These are phyloP conservation scores for Phycomyces nitens DNA, from an alignment of 192 early-diverging fungal genomes.

Conservation along the genomic window DNA sequence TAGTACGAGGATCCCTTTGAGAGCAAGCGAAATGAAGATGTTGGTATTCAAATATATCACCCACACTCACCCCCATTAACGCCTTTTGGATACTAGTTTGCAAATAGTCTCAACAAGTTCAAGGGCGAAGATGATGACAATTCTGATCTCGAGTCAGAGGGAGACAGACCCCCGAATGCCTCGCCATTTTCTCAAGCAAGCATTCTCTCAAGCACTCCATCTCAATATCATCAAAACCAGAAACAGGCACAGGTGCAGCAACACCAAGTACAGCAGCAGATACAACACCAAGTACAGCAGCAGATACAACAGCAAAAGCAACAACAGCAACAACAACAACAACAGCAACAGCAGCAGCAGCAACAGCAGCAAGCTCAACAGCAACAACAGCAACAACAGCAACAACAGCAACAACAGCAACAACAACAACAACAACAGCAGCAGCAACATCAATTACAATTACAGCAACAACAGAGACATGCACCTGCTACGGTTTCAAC, in stretches of 20 bases:
- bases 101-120: slow-evolving; percentile 3
- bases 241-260: neutral
- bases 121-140: slow-evolving; percentile 15
- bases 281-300: slow-evolving; percentile 24
- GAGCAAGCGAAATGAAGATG: slow-evolving; percentile 27
- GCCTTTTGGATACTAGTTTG: slow-evolving; percentile 3
- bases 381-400: slow-evolving; percentile 13
- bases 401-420: slow-evolving; percentile 12
- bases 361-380: no score
- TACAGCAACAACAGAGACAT: slow-evolving; percentile 9
- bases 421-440: slow-evolving; percentile 1
- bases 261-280: neutral
- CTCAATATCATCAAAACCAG: neutral
- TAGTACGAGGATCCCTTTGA: slow-evolving; percentile 32
- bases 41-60: neutral
- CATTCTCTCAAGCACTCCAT: neutral
- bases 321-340: slow-evolving; percentile 1
- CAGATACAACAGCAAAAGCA: slow-evolving; percentile 17
- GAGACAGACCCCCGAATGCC: slow-evolving; percentile 2
- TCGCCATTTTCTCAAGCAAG: slow-evolving; percentile 7
- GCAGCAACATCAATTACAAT: neutral
- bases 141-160: slow-evolving; percentile 2
- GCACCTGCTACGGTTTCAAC: no score
- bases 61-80: neutral
- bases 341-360: neutral